Evolutionary conservation across 768 basidiomycete genomes (phyloP), one percentile per base, ranked within the genome.

Genomic region (Epithele typhae): DNA sequence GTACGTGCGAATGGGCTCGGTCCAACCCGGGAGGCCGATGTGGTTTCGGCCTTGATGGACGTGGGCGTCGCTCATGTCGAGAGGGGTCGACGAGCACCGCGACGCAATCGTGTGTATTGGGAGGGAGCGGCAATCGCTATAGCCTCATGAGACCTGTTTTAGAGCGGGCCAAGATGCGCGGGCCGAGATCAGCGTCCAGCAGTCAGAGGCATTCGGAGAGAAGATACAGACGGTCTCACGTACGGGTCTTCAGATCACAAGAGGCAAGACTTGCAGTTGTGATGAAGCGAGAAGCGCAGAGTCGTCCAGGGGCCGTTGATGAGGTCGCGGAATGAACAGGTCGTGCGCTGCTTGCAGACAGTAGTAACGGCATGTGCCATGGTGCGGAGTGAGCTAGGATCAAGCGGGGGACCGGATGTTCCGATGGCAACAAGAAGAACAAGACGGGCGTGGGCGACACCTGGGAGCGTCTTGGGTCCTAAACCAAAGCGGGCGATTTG

Each of bases 381-480:
- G 45, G 19, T 17, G 41, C 45, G 40, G 41, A 46, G 45, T 41
- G 38, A 35, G 30, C 49, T 51, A 46, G 45, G 43, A 46, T 33
- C 32, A 33, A 24, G 10, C 21, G 18, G 30, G 38, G 27, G 48
- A 34, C 23, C 24, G 34, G 3, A 46, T 51, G 50, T n/a, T 21
- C 37, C 24, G 36, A 15, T 34, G 37, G 37, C 27, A 12, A 18
- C 32, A 40, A 34, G 36, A 33, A 32, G 14, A 19, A 18, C 14
- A 23, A 35, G 18, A 21, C 18, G 35, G 21, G 21, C 18, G 36
- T 40, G 50, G 19, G 19, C 24, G 27, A 30, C 27, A 46, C 38
- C 34, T 43, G 27, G 8, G 3, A 35, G 25, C 41, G 39, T 37
- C 27, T 42, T 11, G n/a, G 33, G 41, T 42, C 41, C 50, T 51